Evolutionary conservation across 2,329 filamentous ascomycete genomes (phyloP), one percentile per base, ranked within the genome.

Genomic region (Sporothrix variecibatus): DNA sequence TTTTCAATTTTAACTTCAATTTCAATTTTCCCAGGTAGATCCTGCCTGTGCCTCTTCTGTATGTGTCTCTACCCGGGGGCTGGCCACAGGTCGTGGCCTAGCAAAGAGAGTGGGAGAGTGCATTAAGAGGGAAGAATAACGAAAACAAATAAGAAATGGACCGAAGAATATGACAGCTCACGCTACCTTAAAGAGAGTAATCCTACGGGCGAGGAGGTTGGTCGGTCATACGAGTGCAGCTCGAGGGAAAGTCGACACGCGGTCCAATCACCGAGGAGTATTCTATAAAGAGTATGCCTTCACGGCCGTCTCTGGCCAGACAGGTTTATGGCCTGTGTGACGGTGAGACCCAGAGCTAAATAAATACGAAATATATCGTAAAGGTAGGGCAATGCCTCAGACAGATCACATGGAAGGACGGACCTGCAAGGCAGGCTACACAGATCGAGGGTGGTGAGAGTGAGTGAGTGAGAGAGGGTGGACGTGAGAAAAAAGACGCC

Each of bases 371-470:
- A 46, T 9, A 23, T 8, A 8, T 34, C 34, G 34, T 26, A 15
- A 26, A 56, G 15, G 31, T 23, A 62, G 17, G 17, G 17, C 2
- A 43, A 69, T 38, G 65, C 46, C 51, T 28, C 49, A 51, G 68
- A 43, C 40, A 58, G n/a, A 43, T 72, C 69, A 74, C 69, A 72
- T 69, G 73, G 69, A 51, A 62, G 62, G 69, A 69, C 69, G 38
- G 53, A 20, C 62, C 69, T 74, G 73, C 73, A 72, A 20, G 28
- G 26, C 68, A n/a, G 31, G 73, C 40, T 17, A 31, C 58, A 72
- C 60, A 43, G 71, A 56, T n/a, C 38, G 40, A 65, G 11, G 11
- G 11, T 12, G 7, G 8, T 11, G n/a, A 3, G 53, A 17, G 62
- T 31, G 31, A n/a, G 49, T 31, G 51, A 46, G 11, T 20, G 38